These are phyloP conservation scores for Yamadazyma paraphyllophila DNA, from an alignment of 805 yeast genomes.

Conservation along the genomic window DNA sequence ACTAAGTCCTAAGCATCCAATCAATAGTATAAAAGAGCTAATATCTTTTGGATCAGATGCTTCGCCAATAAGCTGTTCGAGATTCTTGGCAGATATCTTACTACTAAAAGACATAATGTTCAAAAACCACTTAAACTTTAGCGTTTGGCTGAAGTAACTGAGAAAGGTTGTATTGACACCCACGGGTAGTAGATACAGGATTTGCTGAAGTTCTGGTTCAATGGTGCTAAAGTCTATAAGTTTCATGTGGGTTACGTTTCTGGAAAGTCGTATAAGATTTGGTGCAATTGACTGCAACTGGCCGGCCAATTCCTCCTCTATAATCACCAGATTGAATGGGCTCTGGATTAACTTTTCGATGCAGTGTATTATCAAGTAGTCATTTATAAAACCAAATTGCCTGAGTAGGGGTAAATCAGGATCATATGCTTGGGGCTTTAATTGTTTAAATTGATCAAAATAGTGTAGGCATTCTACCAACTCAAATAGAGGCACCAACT, in stretches of 20 bases:
- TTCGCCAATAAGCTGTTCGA: background rate
- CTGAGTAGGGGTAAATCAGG: background rate
- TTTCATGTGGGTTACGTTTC: background rate
- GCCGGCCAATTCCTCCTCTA: background rate
- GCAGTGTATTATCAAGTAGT: conserved; percentile 3
- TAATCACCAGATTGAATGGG: conserved; percentile 10
- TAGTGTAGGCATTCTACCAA: conserved; percentile 8
- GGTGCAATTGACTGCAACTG: background rate
- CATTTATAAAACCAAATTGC: conserved; percentile 8
- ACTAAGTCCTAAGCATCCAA: conserved; percentile 10
- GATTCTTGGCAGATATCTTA: conserved; percentile 7
- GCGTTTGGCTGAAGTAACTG: conserved; percentile 8
- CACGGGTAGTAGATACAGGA: conserved; percentile 9
- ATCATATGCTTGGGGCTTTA: background rate
- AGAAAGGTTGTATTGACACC: conserved; percentile 8
- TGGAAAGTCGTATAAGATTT: background rate
- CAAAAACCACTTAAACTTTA: conserved; percentile 14
- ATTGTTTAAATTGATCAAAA: conserved; percentile 2
- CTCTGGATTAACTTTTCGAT: conserved; percentile 5
- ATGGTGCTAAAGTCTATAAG: conserved; percentile 3
- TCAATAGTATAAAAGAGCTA: conserved; percentile 8
- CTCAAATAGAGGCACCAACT: conserved; percentile 1
- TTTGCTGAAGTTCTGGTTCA: conserved; percentile 1
- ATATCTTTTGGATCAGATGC: conserved; percentile 5
- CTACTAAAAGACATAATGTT: conserved; percentile 12